Evolutionary conservation across 1,284 basidiomycete genomes (phyloP), one percentile per base, ranked within the genome.

Genomic region (Ganoderma boninense): DNA sequence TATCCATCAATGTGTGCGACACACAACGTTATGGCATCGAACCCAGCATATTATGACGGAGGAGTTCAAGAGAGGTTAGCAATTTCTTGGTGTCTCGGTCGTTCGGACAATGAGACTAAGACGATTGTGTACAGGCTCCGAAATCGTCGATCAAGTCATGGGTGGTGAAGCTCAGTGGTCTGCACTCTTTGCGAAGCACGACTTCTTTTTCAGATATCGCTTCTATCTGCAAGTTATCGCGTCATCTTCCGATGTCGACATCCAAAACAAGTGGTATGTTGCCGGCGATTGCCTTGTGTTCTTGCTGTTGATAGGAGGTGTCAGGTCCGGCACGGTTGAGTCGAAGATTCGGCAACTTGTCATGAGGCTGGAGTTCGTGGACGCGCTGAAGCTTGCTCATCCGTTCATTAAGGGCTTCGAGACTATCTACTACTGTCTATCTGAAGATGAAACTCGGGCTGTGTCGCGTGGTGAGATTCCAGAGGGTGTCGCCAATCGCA

Each of bases 1-100:
- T 99, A 99, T 82, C 97, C 98, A 43, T 95, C 97, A 16, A 99
- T 99, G 97, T 99, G 97, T 81, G 92, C 97, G 44, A 99, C 97
- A 20, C 98, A 99, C 84, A 99, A 99, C 79, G 97, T 99, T 69
- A 97, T 96, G 64, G 90, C 91, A 56, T 98, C 97, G n/a, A 11
- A 99, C 97, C 1, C 95, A 98, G 83, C 93, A 94, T 84, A 95
- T 99, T 74, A 97, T 99, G 88, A 97, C 95, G 2, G 93, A 96
- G 77, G 98, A 99, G 79, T 97, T 99, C 82, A 94, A 96, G 83
- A 90, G 95, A 86, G 97, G 96, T 93, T 14, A 62, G 60, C 38
- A 69, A 69, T 79, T 26, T 26, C 13, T 10, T 18, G 6, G 54
- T 29, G 16, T 20, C 26, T 57, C 57, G 59, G 1, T 23, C 14